Evolutionary conservation across 768 basidiomycete species (phyloP).

Genomic region (Myochromella boudieri): DNA sequence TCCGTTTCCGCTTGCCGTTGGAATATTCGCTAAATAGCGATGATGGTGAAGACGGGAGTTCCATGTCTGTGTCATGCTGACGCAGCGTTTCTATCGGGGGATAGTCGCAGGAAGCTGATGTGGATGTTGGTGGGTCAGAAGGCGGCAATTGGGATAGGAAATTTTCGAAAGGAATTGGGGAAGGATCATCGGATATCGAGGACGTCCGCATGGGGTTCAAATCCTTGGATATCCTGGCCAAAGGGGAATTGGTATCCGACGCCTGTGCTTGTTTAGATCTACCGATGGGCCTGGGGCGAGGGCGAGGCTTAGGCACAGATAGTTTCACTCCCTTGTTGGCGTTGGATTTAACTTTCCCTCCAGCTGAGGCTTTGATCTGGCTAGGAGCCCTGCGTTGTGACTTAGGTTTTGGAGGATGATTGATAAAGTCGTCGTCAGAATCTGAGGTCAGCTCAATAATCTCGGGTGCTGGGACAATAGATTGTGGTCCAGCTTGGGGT

Average conservation of each 20-base stretch:
- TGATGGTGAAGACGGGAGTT: conserved; percentile 29
- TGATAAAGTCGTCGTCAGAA: conserved; percentile 32
- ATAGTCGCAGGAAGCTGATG: conserved; percentile 20
- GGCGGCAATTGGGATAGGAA: conserved; percentile 28
- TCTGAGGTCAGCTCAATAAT: conserved; percentile 48
- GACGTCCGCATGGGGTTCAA: conserved; percentile 16
- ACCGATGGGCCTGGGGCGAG: conserved; percentile 10
- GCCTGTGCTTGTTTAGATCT: conserved; percentile 3
- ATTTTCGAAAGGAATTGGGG: conserved; percentile 16
- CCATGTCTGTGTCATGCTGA: conserved; percentile 16
- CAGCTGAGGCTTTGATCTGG: conserved; percentile 21
- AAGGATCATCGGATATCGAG: conserved; percentile 15
- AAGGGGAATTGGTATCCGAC: conserved; percentile 4
- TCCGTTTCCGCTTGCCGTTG: conserved; percentile 16
- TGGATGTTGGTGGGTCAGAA: conserved; percentile 33
- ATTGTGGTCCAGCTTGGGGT: conserved; percentile 6
- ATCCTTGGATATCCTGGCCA: conserved; percentile 3
- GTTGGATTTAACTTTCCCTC: conserved; percentile 25
- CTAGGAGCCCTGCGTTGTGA: conserved; percentile 19
- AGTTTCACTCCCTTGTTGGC: conserved; percentile 14
- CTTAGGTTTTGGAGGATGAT: conserved; percentile 26
- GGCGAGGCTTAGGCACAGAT: conserved; percentile 17
- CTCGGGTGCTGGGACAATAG: conserved; percentile 2
- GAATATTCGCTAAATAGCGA: conserved; percentile 26
- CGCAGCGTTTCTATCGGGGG: conserved; percentile 37